A percentile compares a stretch with the other conserved stretches of the same genome.
phyloP scores from a whole-genome alignment of 129 eudicot species.

The Gnaphalium uliginosum region DNA sequence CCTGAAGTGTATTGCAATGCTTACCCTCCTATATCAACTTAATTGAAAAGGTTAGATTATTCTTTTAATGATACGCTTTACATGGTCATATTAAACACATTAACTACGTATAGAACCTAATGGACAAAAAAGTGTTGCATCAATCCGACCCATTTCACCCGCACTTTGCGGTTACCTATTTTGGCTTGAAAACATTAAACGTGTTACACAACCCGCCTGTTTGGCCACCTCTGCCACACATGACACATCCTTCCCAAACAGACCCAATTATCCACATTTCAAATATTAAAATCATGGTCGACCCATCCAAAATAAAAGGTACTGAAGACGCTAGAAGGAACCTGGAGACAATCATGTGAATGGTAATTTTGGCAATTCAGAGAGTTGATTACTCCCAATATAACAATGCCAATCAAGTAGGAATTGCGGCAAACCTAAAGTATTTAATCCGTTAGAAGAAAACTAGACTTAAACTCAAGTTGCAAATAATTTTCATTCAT shows the following conservation, averaged over 20 bases:
- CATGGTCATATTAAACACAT: too few relatives aligned
- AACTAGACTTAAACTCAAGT: not conserved
- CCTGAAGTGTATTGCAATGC: not conserved
- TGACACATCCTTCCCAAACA: not conserved
- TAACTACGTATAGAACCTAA: too few relatives aligned
- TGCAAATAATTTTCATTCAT: not conserved
- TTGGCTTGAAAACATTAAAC: not conserved
- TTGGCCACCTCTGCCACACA: not conserved
- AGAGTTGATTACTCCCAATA: not conserved
- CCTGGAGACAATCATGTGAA: not conserved
- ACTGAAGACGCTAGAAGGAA: not conserved
- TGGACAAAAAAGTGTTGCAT: too few relatives aligned
- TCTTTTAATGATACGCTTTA: not conserved
- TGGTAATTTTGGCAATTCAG: not conserved
- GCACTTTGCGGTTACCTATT: not conserved
- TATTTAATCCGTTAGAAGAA: not conserved
- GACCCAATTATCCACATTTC: not conserved
- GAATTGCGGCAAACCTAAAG: not conserved
- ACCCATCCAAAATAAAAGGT: not conserved
- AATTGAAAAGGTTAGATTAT: too few relatives aligned
- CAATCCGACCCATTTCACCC: too few relatives aligned
- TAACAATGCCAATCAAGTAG: not conserved
- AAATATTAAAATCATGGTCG: not conserved
- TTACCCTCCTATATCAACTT: not conserved
- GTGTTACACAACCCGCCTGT: not conserved